Evolutionary conservation across 2,329 filamentous ascomycete species (phyloP).

Genomic region (Penicillium sp.): DNA sequence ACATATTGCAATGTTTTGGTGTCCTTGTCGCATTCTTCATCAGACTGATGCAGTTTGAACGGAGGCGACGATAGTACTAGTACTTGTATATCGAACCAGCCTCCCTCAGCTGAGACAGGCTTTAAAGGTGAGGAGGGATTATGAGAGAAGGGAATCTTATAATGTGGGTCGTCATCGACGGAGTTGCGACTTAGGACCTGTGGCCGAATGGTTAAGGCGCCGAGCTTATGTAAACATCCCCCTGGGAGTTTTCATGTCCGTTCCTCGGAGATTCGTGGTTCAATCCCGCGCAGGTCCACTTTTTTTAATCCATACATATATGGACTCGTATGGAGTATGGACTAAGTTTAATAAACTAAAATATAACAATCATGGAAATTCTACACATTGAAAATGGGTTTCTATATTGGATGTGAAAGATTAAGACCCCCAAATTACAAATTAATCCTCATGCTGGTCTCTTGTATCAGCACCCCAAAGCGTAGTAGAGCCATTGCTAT

Average conservation of each 20-base stretch:
- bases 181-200: background rate
- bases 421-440: too few species aligned
- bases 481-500: too few species aligned
- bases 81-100: background rate
- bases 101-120: background rate
- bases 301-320: background rate
- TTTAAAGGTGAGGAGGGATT: background rate
- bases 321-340: too few species aligned
- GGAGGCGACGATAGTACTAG: background rate
- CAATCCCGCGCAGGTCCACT: conserved; percentile 1
- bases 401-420: too few species aligned
- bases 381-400: too few species aligned
- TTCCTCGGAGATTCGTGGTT: conserved; percentile 3
- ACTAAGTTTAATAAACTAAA: background rate
- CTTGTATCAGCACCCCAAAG: too few species aligned
- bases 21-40: background rate
- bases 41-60: background rate
- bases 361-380: background rate
- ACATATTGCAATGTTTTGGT: background rate
- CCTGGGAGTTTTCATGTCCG: background rate
- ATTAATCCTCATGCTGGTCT: too few species aligned
- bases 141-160: background rate
- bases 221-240: conserved; percentile 1
- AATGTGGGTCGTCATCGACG: background rate
- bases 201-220: background rate